Conservation (phyloP, 2,329 filamentous ascomycete genomes). For the Rhinocladiella mackenziei region DNA sequence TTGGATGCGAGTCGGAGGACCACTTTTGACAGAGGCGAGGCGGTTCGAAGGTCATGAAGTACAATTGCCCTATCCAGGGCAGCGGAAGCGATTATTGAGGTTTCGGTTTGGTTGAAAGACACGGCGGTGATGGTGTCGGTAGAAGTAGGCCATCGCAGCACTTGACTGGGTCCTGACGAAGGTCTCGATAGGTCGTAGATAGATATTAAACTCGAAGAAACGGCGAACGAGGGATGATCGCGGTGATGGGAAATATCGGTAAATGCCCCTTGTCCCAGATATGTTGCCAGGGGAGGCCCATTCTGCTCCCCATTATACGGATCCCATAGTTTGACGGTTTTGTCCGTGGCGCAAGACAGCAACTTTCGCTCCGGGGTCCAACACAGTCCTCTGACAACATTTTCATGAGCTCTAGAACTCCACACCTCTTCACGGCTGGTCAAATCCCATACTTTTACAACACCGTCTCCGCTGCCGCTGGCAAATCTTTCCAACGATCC, state of each 20-base stretch:
- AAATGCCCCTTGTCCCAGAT: slow-evolving; percentile 78
- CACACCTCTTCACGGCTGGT: slow-evolving; percentile 68
- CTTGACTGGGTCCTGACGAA: slow-evolving; percentile 71
- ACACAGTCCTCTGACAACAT: slow-evolving; percentile 84
- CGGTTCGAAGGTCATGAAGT: slow-evolving; percentile 87
- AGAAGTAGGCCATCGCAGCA: slow-evolving; percentile 79
- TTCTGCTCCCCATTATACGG: slow-evolving; percentile 71
- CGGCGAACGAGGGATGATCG: slow-evolving; percentile 71
- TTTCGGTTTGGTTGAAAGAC: slow-evolving; percentile 90
- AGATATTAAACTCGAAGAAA: slow-evolving; percentile 70
- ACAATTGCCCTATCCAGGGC: slow-evolving; percentile 82
- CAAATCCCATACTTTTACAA: slow-evolving; percentile 90
- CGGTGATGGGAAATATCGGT: slow-evolving; percentile 81
- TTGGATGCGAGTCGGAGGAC: slow-evolving; percentile 80
- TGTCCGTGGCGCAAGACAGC: slow-evolving; percentile 80
- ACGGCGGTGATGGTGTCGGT: slow-evolving; percentile 87
- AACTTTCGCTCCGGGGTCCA: slow-evolving; percentile 86
- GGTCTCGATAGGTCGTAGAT: slow-evolving; percentile 84
- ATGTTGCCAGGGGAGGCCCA: slow-evolving; percentile 73
- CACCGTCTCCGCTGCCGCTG: slow-evolving; percentile 83
- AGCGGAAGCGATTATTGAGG: slow-evolving; percentile 79
- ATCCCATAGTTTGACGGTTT: slow-evolving; percentile 85
- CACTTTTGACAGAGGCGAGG: slow-evolving; percentile 74
- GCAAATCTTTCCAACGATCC: slow-evolving; percentile 69
- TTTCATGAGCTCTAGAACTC: slow-evolving; percentile 80